Evolutionary conservation across 495 filamentous ascomycete genomes (phyloP).

Genomic region (Daldinia loculata): DNA sequence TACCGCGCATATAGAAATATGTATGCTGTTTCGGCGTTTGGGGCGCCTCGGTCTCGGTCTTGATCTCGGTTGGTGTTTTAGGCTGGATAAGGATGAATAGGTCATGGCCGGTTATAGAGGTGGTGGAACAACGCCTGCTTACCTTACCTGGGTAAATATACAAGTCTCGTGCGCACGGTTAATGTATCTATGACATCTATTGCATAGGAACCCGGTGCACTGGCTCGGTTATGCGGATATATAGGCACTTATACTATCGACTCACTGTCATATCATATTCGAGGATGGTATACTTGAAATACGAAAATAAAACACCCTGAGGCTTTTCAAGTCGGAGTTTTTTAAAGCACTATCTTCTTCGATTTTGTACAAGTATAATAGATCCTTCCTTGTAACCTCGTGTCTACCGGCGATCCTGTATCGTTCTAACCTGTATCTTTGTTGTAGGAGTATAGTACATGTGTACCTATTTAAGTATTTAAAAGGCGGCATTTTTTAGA

Average conservation of each 20-base stretch:
- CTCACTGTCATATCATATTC: not conserved
- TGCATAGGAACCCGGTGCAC: not conserved
- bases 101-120: conserved; percentile 6
- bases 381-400: not conserved
- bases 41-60: not conserved
- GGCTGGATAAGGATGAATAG: conserved; percentile 1
- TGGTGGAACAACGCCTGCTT: not conserved
- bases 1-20: not conserved
- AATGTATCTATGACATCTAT: not conserved
- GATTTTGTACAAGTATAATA: not conserved
- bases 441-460: not conserved
- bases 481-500: not conserved
- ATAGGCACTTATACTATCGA: not conserved
- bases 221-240: not conserved
- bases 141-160: not conserved
- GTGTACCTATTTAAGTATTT: not conserved
- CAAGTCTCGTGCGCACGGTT: not conserved
- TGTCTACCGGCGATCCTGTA: not conserved
- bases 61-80: not conserved
- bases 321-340: not conserved
- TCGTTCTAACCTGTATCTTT: not conserved
- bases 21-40: conserved; percentile 9
- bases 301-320: no score
- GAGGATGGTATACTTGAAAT: no score
- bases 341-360: not conserved